Base-by-base conservation (phyloP, 257 asterid species). In the Salvia splendens region DNA sequence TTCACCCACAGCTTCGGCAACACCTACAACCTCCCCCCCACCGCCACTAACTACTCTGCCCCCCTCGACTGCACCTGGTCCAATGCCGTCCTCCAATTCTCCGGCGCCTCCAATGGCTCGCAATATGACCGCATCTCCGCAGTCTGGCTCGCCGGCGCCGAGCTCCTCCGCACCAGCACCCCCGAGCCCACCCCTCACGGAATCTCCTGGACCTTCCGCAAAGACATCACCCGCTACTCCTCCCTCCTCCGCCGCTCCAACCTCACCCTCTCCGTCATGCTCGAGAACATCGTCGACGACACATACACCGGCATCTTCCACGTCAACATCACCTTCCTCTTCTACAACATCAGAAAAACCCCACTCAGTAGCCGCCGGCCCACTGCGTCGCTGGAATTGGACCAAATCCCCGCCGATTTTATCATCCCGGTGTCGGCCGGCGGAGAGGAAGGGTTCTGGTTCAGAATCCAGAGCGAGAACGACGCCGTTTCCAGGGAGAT, bases 111-210 rank as follows among this genome's bases (percentile, higher is more conserved):
- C 75, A 79, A 76, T 33, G 97, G 96, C 4, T 77, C 88, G 0
- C 90, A 93, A 64, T 82, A 90, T 70, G 96, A 90, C 48, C 95
- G 95, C 61, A 86, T 90, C 68, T 88, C 96, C 62, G 95, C 88
- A 17, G 82, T 91, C 14, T 90, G 96, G 96, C 88, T 93, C 64
- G 49, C 81, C 69, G 97, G 99, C 7, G 83, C 74, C 6, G 99
- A 88, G 80, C 55, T 93, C 55, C 85, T 93, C 64, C 99, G 99
- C 51, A 88, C 99, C 60, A 86, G 92, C 85, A 86, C 97, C 4
- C 91, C 97, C 4, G 87, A 90, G 81, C 89, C 99, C 4, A 82
- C 82, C 3, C 68, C 70, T 0, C 70, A 64, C 0, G 95, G 92
- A 4, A 51, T 93, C 10, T 76, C 73, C 81, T 93, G 99, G 99